Percentiles rank a stretch among this genome's conserved stretches.
These are phyloP conservation scores for Jackrogersella multiformis DNA, from an alignment of 495 filamentous ascomycete genomes.

Conservation along the genomic window DNA sequence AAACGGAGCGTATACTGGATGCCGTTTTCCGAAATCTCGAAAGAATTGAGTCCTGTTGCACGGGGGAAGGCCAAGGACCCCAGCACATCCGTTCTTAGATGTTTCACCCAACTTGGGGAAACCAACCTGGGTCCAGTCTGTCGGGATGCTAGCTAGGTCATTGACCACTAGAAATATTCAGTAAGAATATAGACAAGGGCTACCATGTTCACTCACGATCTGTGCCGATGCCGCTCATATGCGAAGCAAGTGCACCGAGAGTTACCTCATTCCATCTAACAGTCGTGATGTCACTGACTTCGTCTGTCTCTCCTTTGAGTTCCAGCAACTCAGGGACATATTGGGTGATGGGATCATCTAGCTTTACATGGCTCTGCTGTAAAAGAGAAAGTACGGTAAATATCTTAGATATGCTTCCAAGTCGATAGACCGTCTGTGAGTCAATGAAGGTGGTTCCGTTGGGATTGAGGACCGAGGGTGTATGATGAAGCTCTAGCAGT, in stretches of 20 bases:
- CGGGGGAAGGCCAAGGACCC: conserved; percentile 41
- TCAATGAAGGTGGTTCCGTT: conserved; percentile 49
- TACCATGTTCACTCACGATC: conserved; percentile 42
- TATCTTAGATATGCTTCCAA: conserved; percentile 64
- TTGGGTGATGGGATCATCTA: conserved; percentile 58
- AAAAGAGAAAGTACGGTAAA: conserved; percentile 58
- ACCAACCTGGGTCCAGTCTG: conserved; percentile 44
- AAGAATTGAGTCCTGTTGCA: conserved; percentile 51
- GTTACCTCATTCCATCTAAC: conserved; percentile 53
- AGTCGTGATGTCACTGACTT: conserved; percentile 40
- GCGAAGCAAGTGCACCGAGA: conserved; percentile 49
- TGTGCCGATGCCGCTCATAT: conserved; percentile 49
- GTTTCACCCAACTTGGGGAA: conserved; percentile 42
- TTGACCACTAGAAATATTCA: conserved; percentile 38
- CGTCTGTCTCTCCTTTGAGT: conserved; percentile 40
- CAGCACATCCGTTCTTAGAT: conserved; percentile 46
- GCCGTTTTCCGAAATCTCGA: conserved; percentile 46
- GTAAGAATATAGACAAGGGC: background rate
- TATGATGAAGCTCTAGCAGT: conserved; percentile 48
- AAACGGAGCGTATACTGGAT: conserved; percentile 50
- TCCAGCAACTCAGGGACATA: conserved; percentile 54
- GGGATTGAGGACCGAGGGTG: conserved; percentile 41
- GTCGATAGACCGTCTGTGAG: conserved; percentile 59
- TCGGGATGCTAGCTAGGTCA: conserved; percentile 42
- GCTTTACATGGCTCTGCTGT: conserved; percentile 47